phyloP scores from a whole-genome alignment of 2,329 filamentous ascomycete genomes.

The Penicillium sp. region DNA sequence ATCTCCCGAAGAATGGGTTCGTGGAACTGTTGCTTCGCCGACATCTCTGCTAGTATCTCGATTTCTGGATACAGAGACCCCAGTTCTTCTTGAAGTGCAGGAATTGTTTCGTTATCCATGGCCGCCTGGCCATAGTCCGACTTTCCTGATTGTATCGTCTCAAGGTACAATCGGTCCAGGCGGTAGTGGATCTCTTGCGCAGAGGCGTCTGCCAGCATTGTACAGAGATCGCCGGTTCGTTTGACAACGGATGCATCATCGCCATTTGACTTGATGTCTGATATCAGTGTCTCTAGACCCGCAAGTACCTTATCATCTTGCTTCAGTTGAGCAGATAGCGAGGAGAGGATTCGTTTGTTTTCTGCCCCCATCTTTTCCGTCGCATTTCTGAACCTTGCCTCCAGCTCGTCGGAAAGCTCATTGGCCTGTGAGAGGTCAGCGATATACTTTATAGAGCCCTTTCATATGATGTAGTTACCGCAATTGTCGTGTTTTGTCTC shows the following conservation, averaged over 20 bases:
- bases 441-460: background rate
- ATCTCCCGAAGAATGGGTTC: constrained; percentile 38
- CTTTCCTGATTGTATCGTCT: constrained; percentile 19
- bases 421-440: constrained; percentile 29
- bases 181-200: constrained; percentile 38
- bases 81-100: constrained; percentile 34
- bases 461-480: constrained; percentile 24
- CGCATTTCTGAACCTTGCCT: constrained; percentile 27
- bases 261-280: constrained; percentile 25
- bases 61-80: constrained; percentile 40
- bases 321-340: constrained; percentile 32
- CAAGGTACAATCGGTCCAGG: constrained; percentile 39
- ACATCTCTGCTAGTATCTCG: constrained; percentile 39
- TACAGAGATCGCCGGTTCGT: constrained; percentile 26
- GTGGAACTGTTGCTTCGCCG: constrained; percentile 40
- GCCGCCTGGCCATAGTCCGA: background rate
- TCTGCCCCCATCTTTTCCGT: constrained; percentile 30
- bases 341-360: constrained; percentile 32
- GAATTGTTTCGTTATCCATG: constrained; percentile 16
- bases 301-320: constrained; percentile 35
- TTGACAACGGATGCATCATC: constrained; percentile 29
- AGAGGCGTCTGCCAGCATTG: constrained; percentile 29
- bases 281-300: constrained; percentile 28
- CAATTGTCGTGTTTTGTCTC: constrained; percentile 30
- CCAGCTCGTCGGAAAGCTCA: constrained; percentile 33